These are phyloP conservation scores for Leccinum rimulosum DNA, from an alignment of 768 basidiomycete species.

Conservation along the genomic window DNA sequence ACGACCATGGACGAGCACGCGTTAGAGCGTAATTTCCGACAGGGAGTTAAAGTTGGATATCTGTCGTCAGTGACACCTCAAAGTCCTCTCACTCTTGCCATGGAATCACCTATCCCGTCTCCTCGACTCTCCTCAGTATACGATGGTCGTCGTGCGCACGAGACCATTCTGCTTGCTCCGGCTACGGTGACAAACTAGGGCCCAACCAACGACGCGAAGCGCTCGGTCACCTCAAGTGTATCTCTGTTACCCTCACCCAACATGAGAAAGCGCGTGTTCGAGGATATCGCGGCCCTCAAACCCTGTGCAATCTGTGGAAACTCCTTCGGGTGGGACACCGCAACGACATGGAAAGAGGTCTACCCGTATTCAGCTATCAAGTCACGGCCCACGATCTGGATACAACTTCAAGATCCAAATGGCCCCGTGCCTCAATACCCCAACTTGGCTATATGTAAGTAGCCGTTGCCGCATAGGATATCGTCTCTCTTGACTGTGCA, in stretches of 20 bases:
- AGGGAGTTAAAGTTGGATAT: slow-evolving; percentile 48
- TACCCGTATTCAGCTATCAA: slow-evolving; percentile 16
- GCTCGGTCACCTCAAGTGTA: slow-evolving; percentile 33
- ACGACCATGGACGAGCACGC: slow-evolving; percentile 26
- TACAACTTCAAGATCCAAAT: slow-evolving; percentile 9
- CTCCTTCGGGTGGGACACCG: slow-evolving; percentile 24
- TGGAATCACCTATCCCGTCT: slow-evolving; percentile 39
- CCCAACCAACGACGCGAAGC: slow-evolving; percentile 41
- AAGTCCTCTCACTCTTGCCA: slow-evolving; percentile 49
- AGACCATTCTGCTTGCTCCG: slow-evolving; percentile 53
- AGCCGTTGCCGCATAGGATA: neutral
- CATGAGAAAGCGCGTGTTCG: slow-evolving; percentile 46
- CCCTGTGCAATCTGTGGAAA: slow-evolving; percentile 18
- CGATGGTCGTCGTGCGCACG: slow-evolving; percentile 47
- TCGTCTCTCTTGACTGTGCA: neutral
- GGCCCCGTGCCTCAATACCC: slow-evolving; percentile 23
- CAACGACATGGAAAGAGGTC: slow-evolving; percentile 20
- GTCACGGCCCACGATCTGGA: neutral
- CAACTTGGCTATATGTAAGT: slow-evolving; percentile 31
- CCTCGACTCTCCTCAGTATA: slow-evolving; percentile 51
- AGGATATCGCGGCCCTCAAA: slow-evolving; percentile 10
- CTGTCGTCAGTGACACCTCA: slow-evolving; percentile 64
- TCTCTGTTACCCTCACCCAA: slow-evolving; percentile 56
- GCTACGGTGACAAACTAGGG: slow-evolving; percentile 47
- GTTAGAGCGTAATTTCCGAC: slow-evolving; percentile 6